Conservation (phyloP, 441 rosid species). For the Brassica hybrid region DNA sequence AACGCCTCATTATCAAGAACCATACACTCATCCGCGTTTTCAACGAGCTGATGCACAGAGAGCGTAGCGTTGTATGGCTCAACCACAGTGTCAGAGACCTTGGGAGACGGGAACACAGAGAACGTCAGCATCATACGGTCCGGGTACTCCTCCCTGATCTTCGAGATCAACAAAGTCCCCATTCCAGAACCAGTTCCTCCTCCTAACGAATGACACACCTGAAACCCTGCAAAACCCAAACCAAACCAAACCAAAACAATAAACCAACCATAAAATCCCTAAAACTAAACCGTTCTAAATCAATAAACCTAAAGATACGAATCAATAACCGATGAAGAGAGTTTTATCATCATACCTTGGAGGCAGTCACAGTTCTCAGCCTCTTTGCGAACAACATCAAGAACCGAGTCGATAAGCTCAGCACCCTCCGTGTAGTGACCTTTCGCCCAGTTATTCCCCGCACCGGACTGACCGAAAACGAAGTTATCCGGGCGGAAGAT, state of each 20-base stretch:
- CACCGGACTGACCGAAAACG: slow-evolving; percentile 65
- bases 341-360: slow-evolving; percentile 47
- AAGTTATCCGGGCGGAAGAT: slow-evolving; percentile 65
- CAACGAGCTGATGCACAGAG: slow-evolving; percentile 81
- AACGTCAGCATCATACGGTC: slow-evolving; percentile 84
- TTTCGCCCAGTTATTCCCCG: slow-evolving; percentile 75
- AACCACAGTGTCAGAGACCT: slow-evolving; percentile 83
- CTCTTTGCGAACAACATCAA: slow-evolving; percentile 75
- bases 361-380: slow-evolving; percentile 58
- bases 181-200: slow-evolving; percentile 89
- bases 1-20: slow-evolving; percentile 82
- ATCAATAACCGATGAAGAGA: neutral
- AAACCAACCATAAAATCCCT: neutral
- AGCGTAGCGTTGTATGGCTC: slow-evolving; percentile 85
- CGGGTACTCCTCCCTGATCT: slow-evolving; percentile 82
- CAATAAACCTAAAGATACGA: neutral
- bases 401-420: slow-evolving; percentile 68
- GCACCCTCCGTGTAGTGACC: slow-evolving; percentile 73
- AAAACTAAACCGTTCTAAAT: neutral
- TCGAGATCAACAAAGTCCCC: slow-evolving; percentile 82
- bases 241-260: neutral
- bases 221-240: slow-evolving; percentile 64
- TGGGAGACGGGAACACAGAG: slow-evolving; percentile 78
- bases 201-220: slow-evolving; percentile 80
- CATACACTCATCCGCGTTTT: slow-evolving; percentile 86